Percentiles rank a stretch among this genome's conserved stretches.
phyloP scores from a whole-genome alignment of 306 rosid genomes.

The Dicorynia guianensis region DNA sequence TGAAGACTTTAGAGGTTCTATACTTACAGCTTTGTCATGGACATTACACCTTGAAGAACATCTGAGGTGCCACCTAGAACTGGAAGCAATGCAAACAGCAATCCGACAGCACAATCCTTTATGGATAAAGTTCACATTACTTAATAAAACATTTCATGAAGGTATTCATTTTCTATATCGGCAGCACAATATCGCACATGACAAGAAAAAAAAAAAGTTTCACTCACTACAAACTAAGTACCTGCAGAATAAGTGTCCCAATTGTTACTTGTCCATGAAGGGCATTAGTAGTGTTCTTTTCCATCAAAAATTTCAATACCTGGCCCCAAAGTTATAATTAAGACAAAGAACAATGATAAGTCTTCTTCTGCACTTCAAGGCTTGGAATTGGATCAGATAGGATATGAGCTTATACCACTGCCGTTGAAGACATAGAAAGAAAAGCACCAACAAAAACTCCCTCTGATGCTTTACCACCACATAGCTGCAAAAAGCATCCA shows the following conservation, averaged over 20 bases:
- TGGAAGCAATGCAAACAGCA: conserved; percentile 98
- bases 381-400: conserved; percentile 24
- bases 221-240: conserved; percentile 32
- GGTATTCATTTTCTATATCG: conserved; percentile 22
- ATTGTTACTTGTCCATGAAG: conserved; percentile 98
- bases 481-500: conserved; percentile 75
- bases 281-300: conserved; percentile 69
- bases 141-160: conserved; percentile 37
- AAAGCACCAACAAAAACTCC: conserved; percentile 92
- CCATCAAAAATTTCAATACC: conserved; percentile 98
- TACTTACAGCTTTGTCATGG: conserved; percentile 92
- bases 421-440: conserved; percentile 96
- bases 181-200: conserved; percentile 10
- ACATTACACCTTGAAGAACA: conserved; percentile 88
- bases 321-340: conserved; percentile 39
- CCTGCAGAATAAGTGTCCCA: conserved; percentile 96
- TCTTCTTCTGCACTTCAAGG: conserved; percentile 14
- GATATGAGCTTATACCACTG: conserved; percentile 71
- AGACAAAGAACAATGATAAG: conserved; percentile 30
- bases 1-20: conserved; percentile 58
- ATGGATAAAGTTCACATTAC: conserved; percentile 41
- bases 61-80: conserved; percentile 96
- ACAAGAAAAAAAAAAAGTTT: conserved; percentile 10
- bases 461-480: conserved; percentile 95
- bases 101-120: conserved; percentile 98